A percentile compares a stretch with the other conserved stretches of the same genome.
These are phyloP conservation scores for Solanum tacnaense DNA, from an alignment of 257 asterid species.

Conservation along the genomic window DNA sequence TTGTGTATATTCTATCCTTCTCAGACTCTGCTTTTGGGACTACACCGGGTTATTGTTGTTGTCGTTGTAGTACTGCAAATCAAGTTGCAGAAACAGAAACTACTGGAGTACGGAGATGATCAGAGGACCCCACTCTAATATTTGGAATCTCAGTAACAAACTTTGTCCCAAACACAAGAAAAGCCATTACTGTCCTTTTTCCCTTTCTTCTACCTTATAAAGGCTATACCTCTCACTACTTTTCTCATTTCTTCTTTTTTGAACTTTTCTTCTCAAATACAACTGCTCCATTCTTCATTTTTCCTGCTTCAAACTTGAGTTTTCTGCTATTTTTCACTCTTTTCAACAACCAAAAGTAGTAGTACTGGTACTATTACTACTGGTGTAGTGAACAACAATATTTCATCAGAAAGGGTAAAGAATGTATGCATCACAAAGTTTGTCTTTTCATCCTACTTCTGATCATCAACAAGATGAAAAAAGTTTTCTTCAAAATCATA, in stretches of 20 bases:
- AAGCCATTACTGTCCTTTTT: not conserved
- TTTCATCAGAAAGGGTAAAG: not conserved
- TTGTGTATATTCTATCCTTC: not conserved
- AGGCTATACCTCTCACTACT: not conserved
- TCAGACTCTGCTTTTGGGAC: not conserved
- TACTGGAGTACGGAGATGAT: constrained; percentile 18
- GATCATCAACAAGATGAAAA: constrained; percentile 21
- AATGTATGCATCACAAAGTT: constrained; percentile 38
- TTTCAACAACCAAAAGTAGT: not conserved
- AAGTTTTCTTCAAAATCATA: constrained; percentile 27
- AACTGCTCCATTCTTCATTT: not conserved
- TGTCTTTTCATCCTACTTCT: constrained; percentile 34
- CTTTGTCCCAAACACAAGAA: not conserved
- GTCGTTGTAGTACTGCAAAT: not conserved
- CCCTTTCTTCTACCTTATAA: not conserved
- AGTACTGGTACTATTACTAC: not conserved
- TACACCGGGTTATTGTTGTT: not conserved
- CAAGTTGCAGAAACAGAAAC: not conserved
- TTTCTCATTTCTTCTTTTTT: not conserved
- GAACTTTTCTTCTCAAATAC: not conserved
- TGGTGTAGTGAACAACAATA: not conserved
- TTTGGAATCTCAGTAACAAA: constrained; percentile 31
- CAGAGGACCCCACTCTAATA: constrained; percentile 14
- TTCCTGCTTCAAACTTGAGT: not conserved
- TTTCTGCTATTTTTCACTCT: not conserved